These are phyloP conservation scores for Globisporangium abappressorium DNA, from an alignment of 352 stramenopile species.

Conservation along the genomic window DNA sequence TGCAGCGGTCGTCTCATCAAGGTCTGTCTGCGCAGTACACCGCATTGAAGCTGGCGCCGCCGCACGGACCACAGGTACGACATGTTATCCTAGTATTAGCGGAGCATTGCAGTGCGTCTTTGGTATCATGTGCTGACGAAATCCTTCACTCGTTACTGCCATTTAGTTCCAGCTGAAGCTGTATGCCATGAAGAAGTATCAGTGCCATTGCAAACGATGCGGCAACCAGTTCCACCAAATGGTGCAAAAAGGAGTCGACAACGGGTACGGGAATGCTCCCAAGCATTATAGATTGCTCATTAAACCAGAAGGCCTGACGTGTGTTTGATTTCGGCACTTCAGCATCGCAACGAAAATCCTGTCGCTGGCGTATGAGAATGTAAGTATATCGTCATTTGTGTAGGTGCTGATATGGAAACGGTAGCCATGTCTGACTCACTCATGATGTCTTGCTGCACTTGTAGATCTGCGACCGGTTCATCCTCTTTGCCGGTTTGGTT, in stretches of 20 bases:
- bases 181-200: conserved; percentile 84
- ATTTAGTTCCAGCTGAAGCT: conserved; percentile 80
- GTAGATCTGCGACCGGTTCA: conserved; percentile 79
- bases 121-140: background rate
- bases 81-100: background rate
- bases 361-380: conserved; percentile 82
- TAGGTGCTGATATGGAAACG: conserved; percentile 6
- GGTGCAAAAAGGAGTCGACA: conserved; percentile 86
- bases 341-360: conserved; percentile 88
- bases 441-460: conserved; percentile 7
- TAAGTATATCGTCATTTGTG: conserved; percentile 20
- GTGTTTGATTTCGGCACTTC: background rate
- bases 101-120: background rate
- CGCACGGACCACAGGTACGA: conserved; percentile 66
- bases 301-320: background rate
- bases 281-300: conserved; percentile 2
- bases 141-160: background rate
- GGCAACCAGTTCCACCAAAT: conserved; percentile 67
- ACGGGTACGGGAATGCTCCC: conserved; percentile 45
- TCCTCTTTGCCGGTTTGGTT: conserved; percentile 69
- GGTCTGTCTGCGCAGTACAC: conserved; percentile 47
- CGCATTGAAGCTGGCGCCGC: conserved; percentile 65
- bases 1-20: conserved; percentile 35
- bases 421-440: background rate
- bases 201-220: conserved; percentile 63